These are phyloP conservation scores for Esteya vermicola DNA, from an alignment of 2,329 filamentous ascomycete species.

Conservation along the genomic window DNA sequence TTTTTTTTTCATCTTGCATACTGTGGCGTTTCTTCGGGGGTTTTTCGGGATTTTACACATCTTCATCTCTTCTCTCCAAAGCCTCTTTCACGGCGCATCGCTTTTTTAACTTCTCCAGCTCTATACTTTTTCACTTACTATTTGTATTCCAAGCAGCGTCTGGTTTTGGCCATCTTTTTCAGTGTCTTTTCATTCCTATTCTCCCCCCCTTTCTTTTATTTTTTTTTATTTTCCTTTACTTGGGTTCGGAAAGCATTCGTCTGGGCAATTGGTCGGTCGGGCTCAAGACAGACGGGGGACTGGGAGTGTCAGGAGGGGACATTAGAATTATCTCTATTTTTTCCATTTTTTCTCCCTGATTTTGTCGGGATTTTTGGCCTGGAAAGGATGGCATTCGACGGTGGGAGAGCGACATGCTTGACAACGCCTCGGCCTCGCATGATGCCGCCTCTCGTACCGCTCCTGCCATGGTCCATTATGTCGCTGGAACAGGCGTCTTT, in stretches of 20 bases:
- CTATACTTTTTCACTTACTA: background rate
- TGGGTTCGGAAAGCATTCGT: background rate
- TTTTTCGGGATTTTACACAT: background rate
- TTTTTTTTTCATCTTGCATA: constrained; percentile 28
- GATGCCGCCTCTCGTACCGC: too few species aligned
- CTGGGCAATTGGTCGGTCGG: background rate
- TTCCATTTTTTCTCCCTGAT: too few species aligned
- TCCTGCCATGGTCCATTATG: too few species aligned
- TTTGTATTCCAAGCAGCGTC: too few species aligned
- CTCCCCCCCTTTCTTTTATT: background rate
- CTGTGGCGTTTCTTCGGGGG: constrained; percentile 35
- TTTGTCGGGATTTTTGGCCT: too few species aligned
- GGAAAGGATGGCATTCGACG: too few species aligned
- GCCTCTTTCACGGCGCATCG: background rate
- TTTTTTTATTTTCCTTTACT: background rate
- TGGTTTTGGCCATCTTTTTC: background rate
- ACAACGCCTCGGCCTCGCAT: too few species aligned
- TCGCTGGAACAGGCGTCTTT: too few species aligned
- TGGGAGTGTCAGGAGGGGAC: background rate
- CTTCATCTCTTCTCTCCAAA: background rate
- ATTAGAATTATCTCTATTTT: too few species aligned
- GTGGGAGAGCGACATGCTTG: too few species aligned
- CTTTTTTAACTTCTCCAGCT: constrained; percentile 1
- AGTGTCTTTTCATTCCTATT: background rate
- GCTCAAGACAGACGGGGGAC: background rate